A percentile compares a stretch with the other conserved stretches of the same genome.
Conservation (phyloP, 306 rosid genomes). For the Castanospermum australe region DNA sequence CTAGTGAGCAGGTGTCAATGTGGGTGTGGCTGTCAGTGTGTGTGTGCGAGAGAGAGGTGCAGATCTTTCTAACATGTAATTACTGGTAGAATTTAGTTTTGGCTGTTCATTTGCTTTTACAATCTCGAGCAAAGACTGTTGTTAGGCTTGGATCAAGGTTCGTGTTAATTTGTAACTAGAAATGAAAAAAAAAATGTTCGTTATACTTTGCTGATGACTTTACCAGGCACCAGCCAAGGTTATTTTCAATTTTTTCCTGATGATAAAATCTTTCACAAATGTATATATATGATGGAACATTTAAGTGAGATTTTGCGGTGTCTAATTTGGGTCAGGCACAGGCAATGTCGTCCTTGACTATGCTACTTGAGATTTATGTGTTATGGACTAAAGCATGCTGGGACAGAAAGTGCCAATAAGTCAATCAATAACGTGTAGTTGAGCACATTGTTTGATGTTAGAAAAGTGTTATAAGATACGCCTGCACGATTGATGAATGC, state of each 20-base stretch:
- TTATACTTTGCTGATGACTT: no score
- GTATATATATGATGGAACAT: no score
- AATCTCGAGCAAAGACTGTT: no score
- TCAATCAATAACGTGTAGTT: background rate
- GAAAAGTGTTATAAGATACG: background rate
- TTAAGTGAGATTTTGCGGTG: no score
- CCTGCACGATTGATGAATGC: background rate
- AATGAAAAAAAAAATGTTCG: no score
- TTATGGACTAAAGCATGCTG: background rate
- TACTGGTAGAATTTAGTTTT: background rate
- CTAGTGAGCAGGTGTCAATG: background rate
- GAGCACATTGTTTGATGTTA: background rate
- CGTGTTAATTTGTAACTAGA: background rate
- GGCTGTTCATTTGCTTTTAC: no score
- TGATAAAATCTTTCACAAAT: no score
- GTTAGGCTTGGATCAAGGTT: background rate
- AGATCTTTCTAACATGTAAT: background rate
- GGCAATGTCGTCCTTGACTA: background rate
- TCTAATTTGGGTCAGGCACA: background rate
- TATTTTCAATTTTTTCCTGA: no score
- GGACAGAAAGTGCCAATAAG: background rate
- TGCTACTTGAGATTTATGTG: background rate
- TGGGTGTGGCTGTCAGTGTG: no score
- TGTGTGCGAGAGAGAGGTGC: no score
- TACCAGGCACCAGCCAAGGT: no score